These are phyloP conservation scores for Boletus edulis DNA, from an alignment of 768 basidiomycete species.

Conservation along the genomic window DNA sequence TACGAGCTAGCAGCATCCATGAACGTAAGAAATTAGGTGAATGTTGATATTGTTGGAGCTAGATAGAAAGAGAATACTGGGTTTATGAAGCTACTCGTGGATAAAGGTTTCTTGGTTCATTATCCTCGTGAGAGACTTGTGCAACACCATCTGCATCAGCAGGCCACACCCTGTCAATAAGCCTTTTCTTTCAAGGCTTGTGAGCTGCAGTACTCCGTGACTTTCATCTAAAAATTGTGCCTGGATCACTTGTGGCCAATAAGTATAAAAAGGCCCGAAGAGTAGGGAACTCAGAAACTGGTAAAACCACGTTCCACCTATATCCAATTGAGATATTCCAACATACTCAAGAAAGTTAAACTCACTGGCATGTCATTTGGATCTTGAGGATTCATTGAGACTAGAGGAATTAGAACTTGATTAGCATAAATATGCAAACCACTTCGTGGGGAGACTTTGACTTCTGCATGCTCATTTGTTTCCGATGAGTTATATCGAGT, in stretches of 20 bases:
- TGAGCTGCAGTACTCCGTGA: slow-evolving; percentile 11
- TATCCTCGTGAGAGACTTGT: background rate
- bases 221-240: slow-evolving; percentile 17
- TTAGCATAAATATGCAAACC: background rate
- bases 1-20: background rate
- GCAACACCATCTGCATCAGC: slow-evolving; percentile 3
- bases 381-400: background rate
- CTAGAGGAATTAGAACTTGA: background rate
- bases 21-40: slow-evolving; percentile 5
- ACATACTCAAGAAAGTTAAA: background rate
- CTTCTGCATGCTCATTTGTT: background rate
- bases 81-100: background rate
- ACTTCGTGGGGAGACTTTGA: background rate
- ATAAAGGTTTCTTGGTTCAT: background rate
- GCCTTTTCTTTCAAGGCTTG: slow-evolving; percentile 18
- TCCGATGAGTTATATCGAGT: background rate
- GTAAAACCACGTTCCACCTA: background rate
- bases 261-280: slow-evolving; percentile 22
- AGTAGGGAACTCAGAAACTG: slow-evolving; percentile 21
- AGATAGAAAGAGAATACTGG: background rate
- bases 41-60: background rate
- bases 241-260: slow-evolving; percentile 18
- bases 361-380: background rate
- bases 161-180: slow-evolving; percentile 13
- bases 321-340: background rate